Base-by-base conservation (phyloP, 108 stramenopile species). In the Poteriospumella lacustris region DNA sequence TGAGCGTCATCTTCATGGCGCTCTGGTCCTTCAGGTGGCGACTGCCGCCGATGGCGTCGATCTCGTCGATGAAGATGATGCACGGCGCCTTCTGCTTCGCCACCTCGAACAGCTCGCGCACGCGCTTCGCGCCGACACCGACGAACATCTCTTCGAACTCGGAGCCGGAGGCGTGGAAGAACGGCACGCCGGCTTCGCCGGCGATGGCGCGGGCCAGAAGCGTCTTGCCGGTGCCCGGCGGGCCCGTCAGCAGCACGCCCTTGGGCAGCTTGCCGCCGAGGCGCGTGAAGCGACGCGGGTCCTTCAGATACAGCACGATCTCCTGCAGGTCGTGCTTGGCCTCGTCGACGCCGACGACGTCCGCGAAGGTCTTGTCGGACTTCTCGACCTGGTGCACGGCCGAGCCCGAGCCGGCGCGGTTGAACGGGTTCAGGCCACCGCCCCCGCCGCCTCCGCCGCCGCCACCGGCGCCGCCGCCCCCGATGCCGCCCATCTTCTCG, bases 1-100 rank as follows among this genome's bases (percentile, higher is more conserved):
- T 88, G 76, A 85, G 76, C 1, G 87, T 88, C 95, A 95, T 95
- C 84, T 98, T 98, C 62, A 98, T 88, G 0, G 94, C 93, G 2
- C 89, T 90, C 79, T 96, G 96, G 79, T 97, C 96, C 85, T 95
- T 94, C 42, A 96, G 81, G 44, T 93, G 93, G 67, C 94, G 90
- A 76, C 41, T 84, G 73, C 43, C 83, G 59, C 92, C 97, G 44
- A 97, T 68, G 58, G 94, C 93, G 80, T 97, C 97, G 47, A 97
- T 89, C 81, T 97, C 97, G 82, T 97, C 97, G 62, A 97, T 95
- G 78, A 97, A 97, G 44, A 97, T 89, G 43, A 97, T 92, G 47
- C 88, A 89, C 2, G 83, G 85, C 24, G 80, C 78, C 47, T 78
- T 88, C 77, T 83, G 62, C 68, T 83, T 85, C 41, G 87, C 87